Evolutionary conservation across 768 basidiomycete species (phyloP).

Genomic region (Tricholoma saponaceum): DNA sequence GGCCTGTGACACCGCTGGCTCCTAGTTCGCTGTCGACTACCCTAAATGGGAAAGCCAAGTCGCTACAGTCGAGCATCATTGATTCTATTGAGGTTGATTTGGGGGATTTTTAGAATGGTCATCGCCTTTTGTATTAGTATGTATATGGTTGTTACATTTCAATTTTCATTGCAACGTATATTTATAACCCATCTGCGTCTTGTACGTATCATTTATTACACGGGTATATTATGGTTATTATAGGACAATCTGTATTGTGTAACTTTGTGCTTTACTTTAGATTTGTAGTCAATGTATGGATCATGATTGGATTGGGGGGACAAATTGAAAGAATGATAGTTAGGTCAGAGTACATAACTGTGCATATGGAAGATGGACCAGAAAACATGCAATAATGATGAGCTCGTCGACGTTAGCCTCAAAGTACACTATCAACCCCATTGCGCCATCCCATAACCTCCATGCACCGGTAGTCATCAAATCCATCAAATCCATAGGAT

Average conservation of each 20-base stretch:
- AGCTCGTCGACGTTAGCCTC: too few relatives aligned
- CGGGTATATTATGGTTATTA: not conserved
- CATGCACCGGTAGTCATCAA: not conserved
- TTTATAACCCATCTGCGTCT: not conserved
- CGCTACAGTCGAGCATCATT: slow-evolving; percentile 54
- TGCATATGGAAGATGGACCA: too few relatives aligned
- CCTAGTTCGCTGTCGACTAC: slow-evolving; percentile 15
- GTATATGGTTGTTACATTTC: not conserved
- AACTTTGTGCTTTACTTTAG: not conserved
- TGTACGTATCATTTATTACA: not conserved
- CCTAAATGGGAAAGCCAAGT: slow-evolving; percentile 30
- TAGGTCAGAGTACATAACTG: too few relatives aligned
- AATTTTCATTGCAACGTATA: not conserved
- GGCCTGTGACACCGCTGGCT: slow-evolving; percentile 19
- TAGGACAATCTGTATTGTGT: not conserved
- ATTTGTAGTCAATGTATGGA: not conserved
- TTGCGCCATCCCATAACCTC: not conserved
- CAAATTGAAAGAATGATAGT: too few relatives aligned
- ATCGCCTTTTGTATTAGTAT: too few relatives aligned
- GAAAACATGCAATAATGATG: too few relatives aligned
- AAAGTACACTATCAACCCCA: too few relatives aligned
- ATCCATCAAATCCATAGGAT: not conserved
- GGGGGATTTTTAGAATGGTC: slow-evolving; percentile 59
- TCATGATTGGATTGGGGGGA: too few relatives aligned
- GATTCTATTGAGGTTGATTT: slow-evolving; percentile 72